Percentiles rank a stretch among this genome's conserved stretches.
Evolutionary conservation across 1,284 basidiomycete species (phyloP).

Genomic region (Ustilago lituana): DNA sequence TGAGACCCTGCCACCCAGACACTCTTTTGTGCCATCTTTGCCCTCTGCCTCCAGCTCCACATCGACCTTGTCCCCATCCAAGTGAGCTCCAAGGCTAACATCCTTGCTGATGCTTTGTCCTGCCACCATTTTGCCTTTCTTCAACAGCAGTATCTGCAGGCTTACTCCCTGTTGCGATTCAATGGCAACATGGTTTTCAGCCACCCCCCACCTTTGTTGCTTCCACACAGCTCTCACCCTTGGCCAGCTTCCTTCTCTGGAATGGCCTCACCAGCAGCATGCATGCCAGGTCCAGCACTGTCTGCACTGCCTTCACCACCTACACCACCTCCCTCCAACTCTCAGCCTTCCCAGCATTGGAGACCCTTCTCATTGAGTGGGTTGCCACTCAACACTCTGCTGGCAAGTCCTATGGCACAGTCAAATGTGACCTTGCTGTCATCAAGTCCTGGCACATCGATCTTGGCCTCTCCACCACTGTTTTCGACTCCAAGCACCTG

Average conservation of each 20-base stretch:
- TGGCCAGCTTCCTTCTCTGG: neutral
- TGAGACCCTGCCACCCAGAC: neutral
- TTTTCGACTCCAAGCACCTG: too few relatives aligned
- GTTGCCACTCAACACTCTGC: neutral
- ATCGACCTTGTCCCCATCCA: neutral
- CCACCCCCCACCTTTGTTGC: neutral
- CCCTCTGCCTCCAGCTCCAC: neutral
- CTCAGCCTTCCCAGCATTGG: neutral
- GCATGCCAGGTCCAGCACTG: neutral
- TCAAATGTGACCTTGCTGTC: neutral
- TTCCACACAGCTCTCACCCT: neutral
- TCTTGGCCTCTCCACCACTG: neutral
- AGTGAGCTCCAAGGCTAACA: neutral
- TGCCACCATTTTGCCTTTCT: neutral
- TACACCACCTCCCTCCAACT: neutral
- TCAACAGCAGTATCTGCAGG: neutral
- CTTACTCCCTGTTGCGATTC: neutral
- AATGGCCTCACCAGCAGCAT: neutral
- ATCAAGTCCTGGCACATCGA: neutral
- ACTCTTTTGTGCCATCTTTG: neutral
- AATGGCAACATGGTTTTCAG: neutral
- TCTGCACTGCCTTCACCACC: neutral
- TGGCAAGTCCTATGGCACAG: neutral
- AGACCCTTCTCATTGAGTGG: neutral
- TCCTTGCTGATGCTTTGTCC: neutral